Evolutionary conservation across 148 eudicot genomes (phyloP).

Genomic region (Arbutus unedo): DNA sequence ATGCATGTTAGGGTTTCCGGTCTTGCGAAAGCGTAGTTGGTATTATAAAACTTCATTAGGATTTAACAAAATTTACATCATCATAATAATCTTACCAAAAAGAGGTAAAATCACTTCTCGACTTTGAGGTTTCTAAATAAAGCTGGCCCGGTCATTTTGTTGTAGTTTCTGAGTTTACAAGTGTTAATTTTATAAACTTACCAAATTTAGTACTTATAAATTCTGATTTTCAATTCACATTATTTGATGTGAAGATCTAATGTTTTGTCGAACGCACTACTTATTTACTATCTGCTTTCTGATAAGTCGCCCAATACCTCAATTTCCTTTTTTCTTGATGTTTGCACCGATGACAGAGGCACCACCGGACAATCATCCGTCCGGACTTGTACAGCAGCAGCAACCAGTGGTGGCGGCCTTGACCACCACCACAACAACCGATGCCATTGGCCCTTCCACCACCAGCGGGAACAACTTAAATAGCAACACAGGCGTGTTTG

Average conservation of each 20-base stretch:
- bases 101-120: too few relatives aligned
- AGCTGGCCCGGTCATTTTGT: too few relatives aligned
- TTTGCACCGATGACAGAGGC: conserved; percentile 30
- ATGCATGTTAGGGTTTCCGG: too few relatives aligned
- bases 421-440: conserved; percentile 19
- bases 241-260: background rate
- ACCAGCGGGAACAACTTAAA: conserved; percentile 15
- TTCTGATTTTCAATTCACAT: too few relatives aligned
- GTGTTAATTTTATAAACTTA: too few relatives aligned
- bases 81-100: too few relatives aligned
- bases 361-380: conserved; percentile 45
- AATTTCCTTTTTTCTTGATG: background rate
- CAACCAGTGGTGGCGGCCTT: conserved; percentile 15
- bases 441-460: conserved; percentile 25
- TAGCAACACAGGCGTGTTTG: conserved; percentile 24
- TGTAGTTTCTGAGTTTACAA: too few relatives aligned
- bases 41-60: too few relatives aligned
- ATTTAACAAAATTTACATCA: too few relatives aligned
- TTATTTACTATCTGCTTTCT: background rate
- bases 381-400: conserved; percentile 17
- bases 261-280: background rate
- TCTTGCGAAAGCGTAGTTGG: too few relatives aligned
- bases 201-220: too few relatives aligned
- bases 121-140: too few relatives aligned
- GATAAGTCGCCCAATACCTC: background rate